phyloP scores from a whole-genome alignment of 257 asterid species.

The Capsicum rhomboideum region DNA sequence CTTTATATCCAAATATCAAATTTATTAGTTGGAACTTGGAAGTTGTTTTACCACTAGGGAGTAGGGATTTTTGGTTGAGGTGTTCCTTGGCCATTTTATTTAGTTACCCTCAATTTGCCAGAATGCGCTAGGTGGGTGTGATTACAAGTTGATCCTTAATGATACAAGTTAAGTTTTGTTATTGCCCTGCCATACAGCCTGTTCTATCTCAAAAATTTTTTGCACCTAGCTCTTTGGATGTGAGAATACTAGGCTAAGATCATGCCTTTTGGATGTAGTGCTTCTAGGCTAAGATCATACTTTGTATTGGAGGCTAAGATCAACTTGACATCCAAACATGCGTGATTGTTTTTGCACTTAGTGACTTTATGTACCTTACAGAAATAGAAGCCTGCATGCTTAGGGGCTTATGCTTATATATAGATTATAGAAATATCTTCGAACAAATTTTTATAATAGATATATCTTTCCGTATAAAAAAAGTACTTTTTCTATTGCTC shows the following conservation, averaged over 20 bases:
- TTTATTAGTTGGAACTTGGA: background rate
- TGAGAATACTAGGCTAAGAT: background rate
- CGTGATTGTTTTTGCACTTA: background rate
- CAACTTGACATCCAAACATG: background rate
- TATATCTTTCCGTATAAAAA: background rate
- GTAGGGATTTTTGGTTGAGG: background rate
- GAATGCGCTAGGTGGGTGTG: background rate
- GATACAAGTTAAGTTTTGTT: background rate
- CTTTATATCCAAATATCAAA: background rate
- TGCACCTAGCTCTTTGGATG: background rate
- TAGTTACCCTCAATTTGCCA: background rate
- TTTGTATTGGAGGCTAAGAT: background rate
- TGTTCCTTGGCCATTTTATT: background rate
- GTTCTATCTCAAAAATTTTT: background rate
- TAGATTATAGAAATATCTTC: background rate
- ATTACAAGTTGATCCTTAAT: background rate
- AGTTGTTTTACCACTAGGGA: background rate
- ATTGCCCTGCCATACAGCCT: background rate
- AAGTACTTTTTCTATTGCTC: background rate
- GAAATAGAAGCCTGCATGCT: background rate
- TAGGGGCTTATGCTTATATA: background rate
- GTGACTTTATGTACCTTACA: background rate
- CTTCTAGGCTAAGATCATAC: background rate
- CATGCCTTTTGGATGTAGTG: background rate
- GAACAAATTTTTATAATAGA: background rate